Conservation (phyloP, 441 rosid species). For the Gossypium trilobum region DNA sequence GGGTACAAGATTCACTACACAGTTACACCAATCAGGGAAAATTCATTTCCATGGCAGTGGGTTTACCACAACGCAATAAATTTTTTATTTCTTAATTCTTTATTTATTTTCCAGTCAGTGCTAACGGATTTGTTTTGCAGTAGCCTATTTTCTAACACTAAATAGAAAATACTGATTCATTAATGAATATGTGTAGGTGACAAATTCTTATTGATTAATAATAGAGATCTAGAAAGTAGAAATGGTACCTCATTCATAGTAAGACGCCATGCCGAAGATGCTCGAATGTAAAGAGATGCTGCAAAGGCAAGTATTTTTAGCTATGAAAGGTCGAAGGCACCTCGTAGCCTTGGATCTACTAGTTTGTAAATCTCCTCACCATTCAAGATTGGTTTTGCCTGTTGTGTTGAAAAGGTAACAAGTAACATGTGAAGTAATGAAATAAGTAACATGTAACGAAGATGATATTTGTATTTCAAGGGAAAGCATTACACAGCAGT, state of each 20-base stretch:
- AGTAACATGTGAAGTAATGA: neutral
- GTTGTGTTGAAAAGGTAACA: conserved; percentile 4
- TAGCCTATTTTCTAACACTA: too few species aligned
- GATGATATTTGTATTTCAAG: neutral
- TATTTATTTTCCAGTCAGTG: too few species aligned
- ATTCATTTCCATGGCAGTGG: too few species aligned
- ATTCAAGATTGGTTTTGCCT: conserved; percentile 70
- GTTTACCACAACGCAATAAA: too few species aligned
- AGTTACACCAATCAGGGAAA: too few species aligned
- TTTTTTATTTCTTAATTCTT: too few species aligned
- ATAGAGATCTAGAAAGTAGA: neutral
- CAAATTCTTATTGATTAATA: too few species aligned
- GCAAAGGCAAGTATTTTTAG: conserved; percentile 59
- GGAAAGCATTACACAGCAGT: conserved; percentile 58
- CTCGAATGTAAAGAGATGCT: conserved; percentile 71
- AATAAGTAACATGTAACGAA: neutral
- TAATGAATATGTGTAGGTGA: too few species aligned
- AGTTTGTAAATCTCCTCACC: conserved; percentile 49
- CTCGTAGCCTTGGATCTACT: conserved; percentile 69
- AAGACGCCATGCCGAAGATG: conserved; percentile 74
- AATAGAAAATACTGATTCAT: too few species aligned
- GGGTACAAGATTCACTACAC: too few species aligned
- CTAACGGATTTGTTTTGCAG: too few species aligned
- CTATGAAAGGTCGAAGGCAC: conserved; percentile 43
- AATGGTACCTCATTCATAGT: conserved; percentile 66